These are phyloP conservation scores for Capsella bursapastoris DNA, from an alignment of 345 rosid genomes.

Conservation along the genomic window DNA sequence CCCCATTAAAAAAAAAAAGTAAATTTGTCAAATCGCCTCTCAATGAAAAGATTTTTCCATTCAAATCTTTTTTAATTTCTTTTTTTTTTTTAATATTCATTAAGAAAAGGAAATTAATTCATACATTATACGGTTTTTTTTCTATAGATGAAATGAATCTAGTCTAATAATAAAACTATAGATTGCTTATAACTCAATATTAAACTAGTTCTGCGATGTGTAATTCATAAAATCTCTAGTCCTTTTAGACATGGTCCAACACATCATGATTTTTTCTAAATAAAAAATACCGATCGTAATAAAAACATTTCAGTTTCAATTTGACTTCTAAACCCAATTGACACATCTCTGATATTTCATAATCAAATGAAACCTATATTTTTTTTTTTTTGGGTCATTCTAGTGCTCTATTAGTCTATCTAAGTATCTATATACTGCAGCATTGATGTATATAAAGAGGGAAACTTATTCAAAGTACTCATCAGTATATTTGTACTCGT, in stretches of 20 bases:
- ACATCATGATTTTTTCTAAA: not conserved
- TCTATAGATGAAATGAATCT: not conserved
- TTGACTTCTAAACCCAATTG: too few relatives aligned
- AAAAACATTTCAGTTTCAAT: too few relatives aligned
- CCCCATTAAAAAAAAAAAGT: constrained; percentile 32
- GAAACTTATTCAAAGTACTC: constrained; percentile 38
- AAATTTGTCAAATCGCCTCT: constrained; percentile 38
- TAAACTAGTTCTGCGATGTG: not conserved
- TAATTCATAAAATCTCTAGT: too few relatives aligned
- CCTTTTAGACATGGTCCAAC: not conserved
- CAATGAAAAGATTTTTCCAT: not conserved
- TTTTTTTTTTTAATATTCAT: not conserved
- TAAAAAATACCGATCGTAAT: not conserved
- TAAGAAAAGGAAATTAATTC: not conserved
- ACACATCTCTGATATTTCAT: not conserved
- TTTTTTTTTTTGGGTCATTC: not conserved
- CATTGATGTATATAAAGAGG: constrained; percentile 33
- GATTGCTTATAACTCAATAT: not conserved
- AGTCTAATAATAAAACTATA: too few relatives aligned
- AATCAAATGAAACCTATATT: not conserved
- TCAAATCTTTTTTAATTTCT: constrained; percentile 21
- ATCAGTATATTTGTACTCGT: not conserved
- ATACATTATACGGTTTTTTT: too few relatives aligned
- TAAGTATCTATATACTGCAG: not conserved
- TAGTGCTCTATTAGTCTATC: not conserved